Percentiles rank a stretch among this genome's conserved stretches.
phyloP scores from a whole-genome alignment of 228 moss, liverwort and hornwort genomes.

The Sphagnum fallax region DNA sequence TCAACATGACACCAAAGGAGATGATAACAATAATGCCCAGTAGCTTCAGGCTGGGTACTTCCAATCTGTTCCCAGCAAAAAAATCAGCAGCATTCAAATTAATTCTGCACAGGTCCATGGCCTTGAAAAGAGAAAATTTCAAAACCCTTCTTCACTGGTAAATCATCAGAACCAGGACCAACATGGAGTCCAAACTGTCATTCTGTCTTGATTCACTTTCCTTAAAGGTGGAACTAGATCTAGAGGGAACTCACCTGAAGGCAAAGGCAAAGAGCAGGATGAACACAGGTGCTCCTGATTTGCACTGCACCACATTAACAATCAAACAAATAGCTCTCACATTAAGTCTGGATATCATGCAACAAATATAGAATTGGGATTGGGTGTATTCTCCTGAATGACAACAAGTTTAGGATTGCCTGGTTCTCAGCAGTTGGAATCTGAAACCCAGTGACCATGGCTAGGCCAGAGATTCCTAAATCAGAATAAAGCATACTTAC shows the following conservation, averaged over 20 bases:
- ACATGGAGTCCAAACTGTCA: too few relatives aligned
- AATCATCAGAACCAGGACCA: too few relatives aligned
- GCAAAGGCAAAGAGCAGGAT: slow-evolving; percentile 91
- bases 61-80: slow-evolving; percentile 47
- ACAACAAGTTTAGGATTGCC: not conserved
- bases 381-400: too few relatives aligned
- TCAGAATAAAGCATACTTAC: not conserved
- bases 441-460: not conserved
- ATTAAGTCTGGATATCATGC: not conserved
- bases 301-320: slow-evolving; percentile 51
- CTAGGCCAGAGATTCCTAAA: not conserved
- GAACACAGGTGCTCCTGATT: slow-evolving; percentile 94
- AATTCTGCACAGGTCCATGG: not conserved
- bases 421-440: not conserved
- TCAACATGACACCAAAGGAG: slow-evolving; percentile 85
- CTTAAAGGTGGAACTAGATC: too few relatives aligned
- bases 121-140: not conserved
- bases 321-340: not conserved
- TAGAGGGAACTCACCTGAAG: slow-evolving; percentile 68
- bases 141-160: too few relatives aligned
- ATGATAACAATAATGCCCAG: slow-evolving; percentile 82
- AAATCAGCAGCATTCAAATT: not conserved
- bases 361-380: not conserved
- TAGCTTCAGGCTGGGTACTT: slow-evolving; percentile 91
- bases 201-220: too few relatives aligned